These are phyloP conservation scores for Eimeria sp. DNA, from an alignment of 169 alveolate genomes.

Conservation along the genomic window DNA sequence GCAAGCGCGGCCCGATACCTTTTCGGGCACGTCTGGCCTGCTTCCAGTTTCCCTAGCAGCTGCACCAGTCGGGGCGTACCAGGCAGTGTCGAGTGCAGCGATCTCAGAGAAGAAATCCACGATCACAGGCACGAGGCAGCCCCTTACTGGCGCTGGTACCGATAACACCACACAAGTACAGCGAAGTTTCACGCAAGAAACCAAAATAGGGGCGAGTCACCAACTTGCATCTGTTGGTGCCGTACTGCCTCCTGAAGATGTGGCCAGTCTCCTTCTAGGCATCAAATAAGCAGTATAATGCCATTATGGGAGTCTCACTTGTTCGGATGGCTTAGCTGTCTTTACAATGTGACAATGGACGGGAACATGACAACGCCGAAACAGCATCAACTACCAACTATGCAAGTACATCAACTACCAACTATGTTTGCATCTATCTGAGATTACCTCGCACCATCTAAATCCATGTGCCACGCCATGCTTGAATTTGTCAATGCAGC, in stretches of 20 bases:
- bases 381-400: not conserved
- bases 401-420: not conserved
- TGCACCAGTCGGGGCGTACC: not conserved
- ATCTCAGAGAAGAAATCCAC: not conserved
- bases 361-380: not conserved
- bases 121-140: not conserved
- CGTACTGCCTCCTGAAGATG: not conserved
- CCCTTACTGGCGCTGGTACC: not conserved
- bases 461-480: not conserved
- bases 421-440: not conserved
- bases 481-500: not conserved
- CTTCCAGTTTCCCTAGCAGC: slow-evolving; percentile 8
- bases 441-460: not conserved
- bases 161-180: not conserved
- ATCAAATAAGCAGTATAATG: not conserved
- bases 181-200: not conserved
- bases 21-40: not conserved
- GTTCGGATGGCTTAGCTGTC: not conserved
- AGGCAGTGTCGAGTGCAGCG: not conserved
- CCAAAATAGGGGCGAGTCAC: not conserved
- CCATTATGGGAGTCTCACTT: not conserved
- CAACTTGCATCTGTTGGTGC: not conserved
- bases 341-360: not conserved
- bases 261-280: slow-evolving; percentile 15
- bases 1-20: not conserved